These are phyloP conservation scores for Mucor mucedo DNA, from an alignment of 371 early-diverging fungal genomes.

Conservation along the genomic window DNA sequence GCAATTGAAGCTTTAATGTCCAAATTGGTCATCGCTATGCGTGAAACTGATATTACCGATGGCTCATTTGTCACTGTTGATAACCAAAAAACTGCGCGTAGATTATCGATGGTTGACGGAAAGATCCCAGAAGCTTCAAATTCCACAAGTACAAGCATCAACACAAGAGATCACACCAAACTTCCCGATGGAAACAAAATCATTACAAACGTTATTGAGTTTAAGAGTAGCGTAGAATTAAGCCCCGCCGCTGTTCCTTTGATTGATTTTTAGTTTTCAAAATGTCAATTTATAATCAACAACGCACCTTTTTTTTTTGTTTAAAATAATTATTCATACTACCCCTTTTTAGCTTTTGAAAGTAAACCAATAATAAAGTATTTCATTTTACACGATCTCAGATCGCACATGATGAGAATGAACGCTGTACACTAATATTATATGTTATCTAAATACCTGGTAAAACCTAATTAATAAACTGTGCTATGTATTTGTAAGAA, in stretches of 20 bases:
- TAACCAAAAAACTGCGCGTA: constrained; percentile 49
- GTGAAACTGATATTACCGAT: constrained; percentile 34
- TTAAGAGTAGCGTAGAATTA: constrained; percentile 59
- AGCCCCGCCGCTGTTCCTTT: constrained; percentile 56
- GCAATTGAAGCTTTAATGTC: constrained; percentile 50
- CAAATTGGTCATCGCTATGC: constrained; percentile 47
- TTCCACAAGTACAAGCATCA: constrained; percentile 4
- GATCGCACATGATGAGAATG: too few relatives aligned
- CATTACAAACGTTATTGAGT: constrained; percentile 49
- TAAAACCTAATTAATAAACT: too few relatives aligned
- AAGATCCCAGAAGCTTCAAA: constrained; percentile 18
- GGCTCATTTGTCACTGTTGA: constrained; percentile 53
- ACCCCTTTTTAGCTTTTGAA: too few relatives aligned
- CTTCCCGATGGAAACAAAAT: constrained; percentile 47
- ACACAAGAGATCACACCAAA: constrained; percentile 28
- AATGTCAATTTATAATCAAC: too few relatives aligned
- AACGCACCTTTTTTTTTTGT: not conserved
- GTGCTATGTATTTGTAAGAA: too few relatives aligned
- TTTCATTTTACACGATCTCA: too few relatives aligned
- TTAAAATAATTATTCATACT: not conserved
- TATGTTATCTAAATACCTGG: too few relatives aligned
- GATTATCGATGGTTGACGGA: constrained; percentile 35
- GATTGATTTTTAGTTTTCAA: constrained; percentile 23
- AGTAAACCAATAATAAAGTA: too few relatives aligned
- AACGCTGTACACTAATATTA: too few relatives aligned